These are phyloP conservation scores for Colletotrichum sansevieriae DNA, from an alignment of 2,329 filamentous ascomycete genomes.

Conservation along the genomic window DNA sequence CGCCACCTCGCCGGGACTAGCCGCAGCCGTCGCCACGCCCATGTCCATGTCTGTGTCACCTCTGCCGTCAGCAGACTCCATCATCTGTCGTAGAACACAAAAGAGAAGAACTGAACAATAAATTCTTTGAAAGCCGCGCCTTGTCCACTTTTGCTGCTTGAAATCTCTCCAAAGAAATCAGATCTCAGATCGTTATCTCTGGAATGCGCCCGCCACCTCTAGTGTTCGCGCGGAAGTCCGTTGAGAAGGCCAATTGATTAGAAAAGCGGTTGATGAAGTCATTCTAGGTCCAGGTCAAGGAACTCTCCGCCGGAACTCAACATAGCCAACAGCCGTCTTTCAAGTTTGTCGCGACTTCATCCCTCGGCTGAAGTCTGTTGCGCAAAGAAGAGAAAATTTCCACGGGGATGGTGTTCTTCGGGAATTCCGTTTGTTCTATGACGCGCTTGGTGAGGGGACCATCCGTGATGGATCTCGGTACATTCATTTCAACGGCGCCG, in stretches of 20 bases:
- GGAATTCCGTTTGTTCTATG: constrained; percentile 13
- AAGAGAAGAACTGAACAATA: too few relatives aligned
- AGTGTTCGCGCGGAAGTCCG: constrained; percentile 24
- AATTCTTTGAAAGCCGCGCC: too few relatives aligned
- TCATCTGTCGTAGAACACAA: background rate
- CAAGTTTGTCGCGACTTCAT: background rate
- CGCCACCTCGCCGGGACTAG: constrained; percentile 1
- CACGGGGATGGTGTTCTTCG: background rate
- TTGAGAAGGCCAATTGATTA: constrained; percentile 10
- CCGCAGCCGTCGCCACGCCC: constrained; percentile 7
- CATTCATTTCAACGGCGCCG: background rate
- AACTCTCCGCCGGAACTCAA: too few relatives aligned
- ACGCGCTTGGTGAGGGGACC: background rate
- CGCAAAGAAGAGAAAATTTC: background rate
- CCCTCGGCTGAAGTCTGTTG: background rate
- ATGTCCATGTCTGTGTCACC: constrained; percentile 22
- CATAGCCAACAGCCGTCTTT: background rate
- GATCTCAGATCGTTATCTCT: too few relatives aligned
- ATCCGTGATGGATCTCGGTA: background rate
- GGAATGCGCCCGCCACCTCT: background rate
- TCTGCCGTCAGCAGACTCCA: constrained; percentile 13
- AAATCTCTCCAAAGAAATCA: too few relatives aligned
- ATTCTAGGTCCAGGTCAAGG: too few relatives aligned
- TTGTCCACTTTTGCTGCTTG: too few relatives aligned
- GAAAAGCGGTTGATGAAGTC: background rate